Evolutionary conservation across 106 monocot species (phyloP).

Genomic region (Allium sativum): DNA sequence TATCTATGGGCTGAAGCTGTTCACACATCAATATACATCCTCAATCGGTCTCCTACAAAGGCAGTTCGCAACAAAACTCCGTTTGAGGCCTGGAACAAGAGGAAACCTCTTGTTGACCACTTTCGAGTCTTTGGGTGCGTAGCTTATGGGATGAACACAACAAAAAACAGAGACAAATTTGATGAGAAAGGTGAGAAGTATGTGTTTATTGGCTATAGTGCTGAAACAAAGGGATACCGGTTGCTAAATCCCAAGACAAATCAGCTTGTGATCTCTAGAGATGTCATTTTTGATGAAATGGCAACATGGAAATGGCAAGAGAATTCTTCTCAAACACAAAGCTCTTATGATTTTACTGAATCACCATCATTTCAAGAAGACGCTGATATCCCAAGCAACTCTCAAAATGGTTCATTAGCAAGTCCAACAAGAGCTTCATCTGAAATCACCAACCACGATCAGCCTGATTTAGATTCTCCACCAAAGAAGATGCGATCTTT

Average conservation of each 20-base stretch:
- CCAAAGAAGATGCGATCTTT: background rate
- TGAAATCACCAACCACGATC: background rate
- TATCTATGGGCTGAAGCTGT: background rate
- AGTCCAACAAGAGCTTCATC: background rate
- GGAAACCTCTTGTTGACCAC: background rate
- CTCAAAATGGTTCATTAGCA: background rate
- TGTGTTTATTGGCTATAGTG: background rate
- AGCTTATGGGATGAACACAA: too few relatives aligned
- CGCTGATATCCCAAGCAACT: too few relatives aligned
- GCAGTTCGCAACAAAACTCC: background rate
- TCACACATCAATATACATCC: background rate
- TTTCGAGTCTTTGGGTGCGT: background rate
- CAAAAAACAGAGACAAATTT: too few relatives aligned
- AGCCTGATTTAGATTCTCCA: background rate
- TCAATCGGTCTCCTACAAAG: background rate
- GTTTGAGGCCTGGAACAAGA: constrained; percentile 1
- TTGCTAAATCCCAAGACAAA: background rate
- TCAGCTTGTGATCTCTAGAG: background rate
- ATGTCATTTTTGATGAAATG: constrained; percentile 8
- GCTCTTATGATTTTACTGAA: too few relatives aligned
- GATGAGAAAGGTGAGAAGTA: constrained; percentile 2
- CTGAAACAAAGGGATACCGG: constrained; percentile 2
- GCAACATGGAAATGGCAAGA: background rate
- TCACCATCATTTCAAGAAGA: too few relatives aligned
- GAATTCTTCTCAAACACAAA: too few relatives aligned